Percentiles rank a stretch among this genome's conserved stretches.
Evolutionary conservation across 306 rosid species (phyloP).

Genomic region (Quercus suber): DNA sequence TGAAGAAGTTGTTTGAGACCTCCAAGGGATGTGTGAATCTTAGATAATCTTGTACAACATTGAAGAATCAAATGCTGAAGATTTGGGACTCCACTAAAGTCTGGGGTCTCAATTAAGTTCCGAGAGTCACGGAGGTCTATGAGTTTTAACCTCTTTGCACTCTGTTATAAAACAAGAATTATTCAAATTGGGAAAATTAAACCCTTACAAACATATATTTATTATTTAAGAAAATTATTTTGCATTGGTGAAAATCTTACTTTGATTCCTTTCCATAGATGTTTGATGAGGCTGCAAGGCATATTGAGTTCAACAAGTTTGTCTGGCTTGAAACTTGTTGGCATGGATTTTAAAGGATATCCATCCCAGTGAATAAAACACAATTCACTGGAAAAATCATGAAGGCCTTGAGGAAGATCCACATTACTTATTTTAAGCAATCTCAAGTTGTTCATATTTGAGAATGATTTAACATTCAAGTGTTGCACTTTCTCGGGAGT

Average conservation of each 20-base stretch:
- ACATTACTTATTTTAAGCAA: not conserved
- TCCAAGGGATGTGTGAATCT: not conserved
- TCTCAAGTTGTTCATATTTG: not conserved
- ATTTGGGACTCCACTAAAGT: not conserved
- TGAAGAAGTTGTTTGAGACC: not conserved
- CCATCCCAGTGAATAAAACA: not conserved
- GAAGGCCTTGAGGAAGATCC: not conserved
- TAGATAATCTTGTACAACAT: not conserved
- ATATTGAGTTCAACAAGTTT: not conserved
- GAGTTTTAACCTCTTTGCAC: not conserved
- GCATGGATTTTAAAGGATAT: not conserved
- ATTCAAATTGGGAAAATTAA: not conserved
- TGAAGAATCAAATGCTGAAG: not conserved
- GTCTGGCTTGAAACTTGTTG: not conserved
- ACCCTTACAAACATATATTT: not conserved
- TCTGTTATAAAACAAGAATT: not conserved
- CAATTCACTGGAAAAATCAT: not conserved
- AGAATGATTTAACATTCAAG: not conserved
- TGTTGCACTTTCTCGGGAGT: too few relatives aligned
- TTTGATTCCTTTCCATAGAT: not conserved
- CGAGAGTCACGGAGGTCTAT: not conserved
- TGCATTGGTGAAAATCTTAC: not conserved
- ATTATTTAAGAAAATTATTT: too few relatives aligned
- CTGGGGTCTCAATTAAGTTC: not conserved
- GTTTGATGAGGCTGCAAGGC: not conserved